Percentiles rank a stretch among this genome's conserved stretches.
Conservation (phyloP, 2,329 filamentous ascomycete genomes). For the Didymella lethalis region DNA sequence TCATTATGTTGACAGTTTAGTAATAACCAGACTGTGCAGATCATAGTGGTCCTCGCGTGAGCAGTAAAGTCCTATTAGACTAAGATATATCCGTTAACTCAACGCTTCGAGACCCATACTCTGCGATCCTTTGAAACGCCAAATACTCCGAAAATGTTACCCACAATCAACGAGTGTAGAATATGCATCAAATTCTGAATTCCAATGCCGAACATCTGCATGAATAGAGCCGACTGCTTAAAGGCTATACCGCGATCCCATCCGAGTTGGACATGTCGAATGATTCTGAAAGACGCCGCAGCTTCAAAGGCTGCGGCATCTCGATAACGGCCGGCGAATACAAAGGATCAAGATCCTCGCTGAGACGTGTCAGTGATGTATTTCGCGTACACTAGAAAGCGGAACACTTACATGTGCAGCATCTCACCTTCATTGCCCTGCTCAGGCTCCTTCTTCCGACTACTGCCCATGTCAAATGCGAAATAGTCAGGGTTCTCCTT, state of each 20-base stretch:
- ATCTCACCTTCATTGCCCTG: conserved; percentile 26
- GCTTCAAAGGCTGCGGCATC: conserved; percentile 32
- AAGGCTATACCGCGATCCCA: conserved; percentile 10
- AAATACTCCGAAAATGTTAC: not conserved
- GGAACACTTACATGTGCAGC: conserved; percentile 39
- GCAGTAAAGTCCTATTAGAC: not conserved
- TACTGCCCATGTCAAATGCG: conserved; percentile 35
- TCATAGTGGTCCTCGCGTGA: not conserved
- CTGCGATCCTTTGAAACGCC: not conserved
- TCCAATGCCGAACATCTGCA: not conserved
- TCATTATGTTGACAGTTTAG: not conserved
- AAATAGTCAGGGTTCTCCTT: conserved; percentile 46
- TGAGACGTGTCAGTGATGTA: conserved; percentile 18
- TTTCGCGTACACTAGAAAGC: not conserved
- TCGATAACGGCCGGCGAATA: conserved; percentile 33
- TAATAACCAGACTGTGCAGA: not conserved
- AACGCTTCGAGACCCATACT: not conserved
- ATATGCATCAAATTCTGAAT: not conserved
- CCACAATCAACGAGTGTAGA: not conserved
- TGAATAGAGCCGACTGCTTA: not conserved
- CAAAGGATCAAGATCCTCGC: conserved; percentile 43
- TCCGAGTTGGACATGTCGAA: conserved; percentile 28
- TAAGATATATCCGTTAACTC: too few relatives aligned
- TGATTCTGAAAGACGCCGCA: conserved; percentile 33
- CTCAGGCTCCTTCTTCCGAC: conserved; percentile 21